Evolutionary conservation across 306 rosid species (phyloP).

Genomic region (Quercus ilex): DNA sequence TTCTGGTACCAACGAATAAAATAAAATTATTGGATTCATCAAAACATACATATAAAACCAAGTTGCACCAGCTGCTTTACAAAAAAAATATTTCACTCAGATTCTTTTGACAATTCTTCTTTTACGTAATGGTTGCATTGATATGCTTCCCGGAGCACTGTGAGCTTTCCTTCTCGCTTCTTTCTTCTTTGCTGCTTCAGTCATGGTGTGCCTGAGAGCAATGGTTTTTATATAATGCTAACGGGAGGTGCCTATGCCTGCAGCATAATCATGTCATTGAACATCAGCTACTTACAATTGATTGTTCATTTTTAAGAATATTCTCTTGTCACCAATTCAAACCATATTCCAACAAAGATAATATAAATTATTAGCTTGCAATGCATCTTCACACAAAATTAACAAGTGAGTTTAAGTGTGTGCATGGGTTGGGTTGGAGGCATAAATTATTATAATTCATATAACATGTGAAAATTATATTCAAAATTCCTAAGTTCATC

Average conservation of each 20-base stretch:
- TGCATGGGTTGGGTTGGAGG: too few species aligned
- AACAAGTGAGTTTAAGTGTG: too few species aligned
- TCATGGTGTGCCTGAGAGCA: constrained; percentile 39
- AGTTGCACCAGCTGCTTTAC: not conserved
- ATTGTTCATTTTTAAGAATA: too few species aligned
- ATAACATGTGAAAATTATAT: too few species aligned
- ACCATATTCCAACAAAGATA: too few species aligned
- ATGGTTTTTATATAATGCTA: constrained; percentile 61
- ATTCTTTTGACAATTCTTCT: constrained; percentile 63
- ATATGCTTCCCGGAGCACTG: constrained; percentile 68
- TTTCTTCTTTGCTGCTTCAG: constrained; percentile 50
- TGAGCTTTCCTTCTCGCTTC: constrained; percentile 75
- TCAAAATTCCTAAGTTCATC: too few species aligned
- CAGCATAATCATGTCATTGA: constrained; percentile 16
- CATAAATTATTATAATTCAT: too few species aligned
- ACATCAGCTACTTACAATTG: not conserved
- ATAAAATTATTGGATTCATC: too few species aligned
- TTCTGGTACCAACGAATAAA: too few species aligned
- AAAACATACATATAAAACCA: not conserved
- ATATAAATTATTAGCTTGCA: too few species aligned
- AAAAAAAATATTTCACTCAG: constrained; percentile 29
- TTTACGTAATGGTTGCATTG: constrained; percentile 48
- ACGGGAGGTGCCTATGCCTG: constrained; percentile 75
- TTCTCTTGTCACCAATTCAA: too few species aligned
- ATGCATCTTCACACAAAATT: too few species aligned